Evolutionary conservation across 805 yeast genomes (phyloP), one percentile per base, ranked within the genome.

Genomic region (Candida pseudoglaebosa): DNA sequence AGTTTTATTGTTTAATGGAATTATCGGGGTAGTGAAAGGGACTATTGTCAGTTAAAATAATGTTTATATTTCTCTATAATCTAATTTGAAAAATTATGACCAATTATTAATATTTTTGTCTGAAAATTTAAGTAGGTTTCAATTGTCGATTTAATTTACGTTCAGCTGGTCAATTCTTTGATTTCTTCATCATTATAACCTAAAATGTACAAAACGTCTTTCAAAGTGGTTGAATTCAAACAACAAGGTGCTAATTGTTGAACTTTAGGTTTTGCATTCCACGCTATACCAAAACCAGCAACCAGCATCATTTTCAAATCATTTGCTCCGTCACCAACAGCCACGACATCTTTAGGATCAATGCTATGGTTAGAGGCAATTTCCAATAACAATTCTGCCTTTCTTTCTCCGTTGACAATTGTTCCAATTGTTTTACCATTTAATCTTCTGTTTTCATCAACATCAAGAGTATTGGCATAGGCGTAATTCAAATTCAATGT

Each of bases 281-380:
- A 93, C 0, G 99, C 99, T 38, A 93, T 71, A 15, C 99, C 99
- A 57, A 79, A 84, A 0, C 98, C 98, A 2, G 96, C 96, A 10
- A 64, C 77, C 2, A 68, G 75, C 98, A 93, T 93, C 89, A 95
- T 95, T 32, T 77, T 75, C 54, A 93, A 67, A 63, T 93, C 99
- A 54, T 93, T 93, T 17, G 98, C 96, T 28, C 99, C 99, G 57
- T 93, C 98, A 26, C 98, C 98, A 28, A 91, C 84, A 35, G 96
- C 96, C 33, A 85, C 82, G 1, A 82, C 81, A 3, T 70, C 55
- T 31, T 57, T 57, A 8, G 78, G 62, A 16, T 73, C 75, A 24
- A 84, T 66, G 8, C 59, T 59, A 46, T 80, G 82, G 29, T 70
- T 72, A 4, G 58, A 48, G 1, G 91, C 83, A 22, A 86, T 73